Percentiles rank a stretch among this genome's conserved stretches.
Evolutionary conservation across 2,329 filamentous ascomycete genomes (phyloP).

Genomic region (Dactylellina leptospora): DNA sequence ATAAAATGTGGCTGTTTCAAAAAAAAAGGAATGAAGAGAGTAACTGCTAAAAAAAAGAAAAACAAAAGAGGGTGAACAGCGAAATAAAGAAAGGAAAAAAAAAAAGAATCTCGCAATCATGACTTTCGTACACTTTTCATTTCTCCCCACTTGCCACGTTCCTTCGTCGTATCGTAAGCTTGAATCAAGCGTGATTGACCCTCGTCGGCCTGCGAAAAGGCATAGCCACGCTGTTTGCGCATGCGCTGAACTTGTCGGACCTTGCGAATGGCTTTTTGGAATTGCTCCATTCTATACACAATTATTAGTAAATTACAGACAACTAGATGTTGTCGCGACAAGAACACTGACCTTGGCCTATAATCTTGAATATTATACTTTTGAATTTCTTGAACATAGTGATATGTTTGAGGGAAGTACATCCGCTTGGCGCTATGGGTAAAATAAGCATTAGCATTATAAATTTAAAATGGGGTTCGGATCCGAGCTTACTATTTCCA

Average conservation of each 20-base stretch:
- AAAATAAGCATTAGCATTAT: constrained; percentile 53
- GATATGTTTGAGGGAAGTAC: constrained; percentile 94
- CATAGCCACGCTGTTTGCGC: constrained; percentile 98
- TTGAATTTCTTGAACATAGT: constrained; percentile 99
- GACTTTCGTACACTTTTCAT: constrained; percentile 73
- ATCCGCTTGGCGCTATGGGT: constrained; percentile 76
- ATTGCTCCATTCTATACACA: constrained; percentile 89
- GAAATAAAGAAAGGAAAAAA: constrained; percentile 44
- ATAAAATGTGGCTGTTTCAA: constrained; percentile 16
- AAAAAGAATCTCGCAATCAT: constrained; percentile 54
- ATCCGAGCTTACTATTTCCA: constrained; percentile 80
- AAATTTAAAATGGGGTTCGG: background rate
- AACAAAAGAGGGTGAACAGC: constrained; percentile 49
- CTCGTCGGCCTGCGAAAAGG: constrained; percentile 97
- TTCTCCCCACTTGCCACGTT: constrained; percentile 91
- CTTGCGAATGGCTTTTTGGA: constrained; percentile 99
- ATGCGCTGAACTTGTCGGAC: constrained; percentile 97
- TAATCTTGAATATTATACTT: constrained; percentile 99
- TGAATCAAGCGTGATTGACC: constrained; percentile 93
- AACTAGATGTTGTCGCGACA: constrained; percentile 46
- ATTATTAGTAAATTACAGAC: constrained; percentile 25
- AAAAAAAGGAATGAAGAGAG: background rate
- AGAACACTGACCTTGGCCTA: constrained; percentile 76
- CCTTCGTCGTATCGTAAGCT: constrained; percentile 95
- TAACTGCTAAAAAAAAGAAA: constrained; percentile 47